Conservation (phyloP, 305 asterid genomes). For the Solanum hybrid region DNA sequence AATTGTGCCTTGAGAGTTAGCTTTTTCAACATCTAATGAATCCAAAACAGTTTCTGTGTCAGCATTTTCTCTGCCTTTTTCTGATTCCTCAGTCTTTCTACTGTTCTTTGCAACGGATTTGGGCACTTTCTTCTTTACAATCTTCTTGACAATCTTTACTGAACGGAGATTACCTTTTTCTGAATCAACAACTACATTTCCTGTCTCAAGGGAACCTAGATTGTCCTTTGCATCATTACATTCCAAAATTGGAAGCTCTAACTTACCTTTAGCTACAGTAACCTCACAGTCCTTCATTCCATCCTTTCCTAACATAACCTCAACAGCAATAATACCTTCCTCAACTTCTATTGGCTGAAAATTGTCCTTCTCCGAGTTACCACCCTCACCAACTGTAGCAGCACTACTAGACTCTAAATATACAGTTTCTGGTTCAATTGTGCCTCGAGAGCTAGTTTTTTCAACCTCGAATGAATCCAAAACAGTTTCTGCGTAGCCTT, state of each 20-base stretch:
- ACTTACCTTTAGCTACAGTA: not conserved
- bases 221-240: conserved; percentile 1
- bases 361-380: not conserved
- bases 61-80: not conserved
- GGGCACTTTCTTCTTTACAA: conserved; percentile 52
- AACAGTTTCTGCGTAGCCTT: not conserved
- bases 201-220: conserved; percentile 10
- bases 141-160: conserved; percentile 48
- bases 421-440: not conserved
- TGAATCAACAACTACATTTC: conserved; percentile 5
- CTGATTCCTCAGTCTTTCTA: conserved; percentile 10
- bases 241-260: not conserved
- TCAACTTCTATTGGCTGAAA: conserved; percentile 18
- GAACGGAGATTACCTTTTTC: not conserved
- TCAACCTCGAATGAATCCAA: not conserved
- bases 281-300: conserved; percentile 1
- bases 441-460: not conserved
- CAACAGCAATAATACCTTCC: conserved; percentile 5
- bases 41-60: not conserved
- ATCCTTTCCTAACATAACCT: conserved; percentile 1
- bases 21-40: not conserved
- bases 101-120: conserved; percentile 21
- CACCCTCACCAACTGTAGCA: not conserved
- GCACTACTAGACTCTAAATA: not conserved
- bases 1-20: not conserved